Conservation (phyloP, 1,284 basidiomycete species). For the Melampsora americana region DNA sequence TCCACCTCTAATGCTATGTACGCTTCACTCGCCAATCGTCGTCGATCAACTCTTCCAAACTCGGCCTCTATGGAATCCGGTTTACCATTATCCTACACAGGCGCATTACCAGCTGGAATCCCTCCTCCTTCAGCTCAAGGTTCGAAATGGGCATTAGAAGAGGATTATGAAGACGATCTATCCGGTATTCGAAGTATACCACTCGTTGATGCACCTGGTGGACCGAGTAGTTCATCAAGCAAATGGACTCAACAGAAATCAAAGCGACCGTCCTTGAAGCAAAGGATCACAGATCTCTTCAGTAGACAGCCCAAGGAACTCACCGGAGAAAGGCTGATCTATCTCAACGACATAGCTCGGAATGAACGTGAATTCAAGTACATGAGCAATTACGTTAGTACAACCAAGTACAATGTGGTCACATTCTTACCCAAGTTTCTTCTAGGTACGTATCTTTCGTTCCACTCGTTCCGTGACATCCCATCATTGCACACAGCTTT, state of each 20-base stretch:
- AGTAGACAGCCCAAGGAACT: slow-evolving; percentile 35
- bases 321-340: slow-evolving; percentile 41
- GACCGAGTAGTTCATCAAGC: slow-evolving; percentile 7
- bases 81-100: slow-evolving; percentile 5
- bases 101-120: not conserved
- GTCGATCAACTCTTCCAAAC: not conserved
- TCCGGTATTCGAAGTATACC: slow-evolving; percentile 39
- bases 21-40: not conserved
- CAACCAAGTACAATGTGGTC: slow-evolving; percentile 87
- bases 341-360: slow-evolving; percentile 27
- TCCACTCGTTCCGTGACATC: not conserved
- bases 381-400: slow-evolving; percentile 75
- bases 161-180: slow-evolving; percentile 19
- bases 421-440: slow-evolving; percentile 94
- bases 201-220: slow-evolving; percentile 26
- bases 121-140: slow-evolving; percentile 13
- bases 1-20: not conserved
- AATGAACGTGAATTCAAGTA: slow-evolving; percentile 44
- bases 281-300: slow-evolving; percentile 9
- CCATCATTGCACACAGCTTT: too few species aligned
- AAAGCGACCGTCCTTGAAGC: not conserved
- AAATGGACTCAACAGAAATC: not conserved
- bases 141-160: slow-evolving; percentile 1
- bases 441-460: slow-evolving; percentile 62
- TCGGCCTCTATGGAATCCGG: not conserved